Percentiles rank a stretch among this genome's conserved stretches.
Conservation (phyloP, 1,284 basidiomycete species). For the Xerocomus amazonicus region DNA sequence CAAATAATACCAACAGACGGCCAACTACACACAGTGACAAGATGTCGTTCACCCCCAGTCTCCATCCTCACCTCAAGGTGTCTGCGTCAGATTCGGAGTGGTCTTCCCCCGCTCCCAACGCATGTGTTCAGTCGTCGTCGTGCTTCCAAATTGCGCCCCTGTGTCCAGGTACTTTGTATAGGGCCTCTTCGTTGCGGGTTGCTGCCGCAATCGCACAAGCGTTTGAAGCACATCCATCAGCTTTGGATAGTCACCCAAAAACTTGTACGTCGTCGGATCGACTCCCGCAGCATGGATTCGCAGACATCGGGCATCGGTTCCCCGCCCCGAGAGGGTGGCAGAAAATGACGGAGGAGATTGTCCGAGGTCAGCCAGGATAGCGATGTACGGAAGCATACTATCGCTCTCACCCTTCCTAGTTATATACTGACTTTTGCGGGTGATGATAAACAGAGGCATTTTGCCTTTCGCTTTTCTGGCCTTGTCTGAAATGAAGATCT, state of each 20-base stretch:
- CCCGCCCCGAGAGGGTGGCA: not conserved
- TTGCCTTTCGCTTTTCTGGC: not conserved
- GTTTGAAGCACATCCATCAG: not conserved
- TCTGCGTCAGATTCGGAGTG: too few species aligned
- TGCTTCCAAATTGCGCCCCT: too few species aligned
- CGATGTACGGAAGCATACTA: not conserved
- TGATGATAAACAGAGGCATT: not conserved
- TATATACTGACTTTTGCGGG: not conserved
- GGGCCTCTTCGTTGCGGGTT: not conserved
- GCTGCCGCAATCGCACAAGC: not conserved
- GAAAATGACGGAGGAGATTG: not conserved
- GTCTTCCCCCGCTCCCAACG: too few species aligned
- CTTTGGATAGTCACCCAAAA: not conserved
- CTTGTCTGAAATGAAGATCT: slow-evolving; percentile 7
- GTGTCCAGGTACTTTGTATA: not conserved
- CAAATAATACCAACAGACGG: too few species aligned
- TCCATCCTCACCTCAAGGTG: too few species aligned
- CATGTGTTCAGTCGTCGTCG: too few species aligned
- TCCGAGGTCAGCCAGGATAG: not conserved
- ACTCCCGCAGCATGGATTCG: slow-evolving; percentile 8
- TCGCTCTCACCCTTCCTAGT: too few species aligned
- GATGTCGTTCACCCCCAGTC: too few species aligned
- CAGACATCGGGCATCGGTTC: slow-evolving; percentile 2
- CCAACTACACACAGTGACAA: too few species aligned
- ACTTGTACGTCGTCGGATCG: slow-evolving; percentile 2